A percentile compares a stretch with the other conserved stretches of the same genome.
Evolutionary conservation across 192 early-diverging fungal species (phyloP).

Genomic region (Piromyces sp.): DNA sequence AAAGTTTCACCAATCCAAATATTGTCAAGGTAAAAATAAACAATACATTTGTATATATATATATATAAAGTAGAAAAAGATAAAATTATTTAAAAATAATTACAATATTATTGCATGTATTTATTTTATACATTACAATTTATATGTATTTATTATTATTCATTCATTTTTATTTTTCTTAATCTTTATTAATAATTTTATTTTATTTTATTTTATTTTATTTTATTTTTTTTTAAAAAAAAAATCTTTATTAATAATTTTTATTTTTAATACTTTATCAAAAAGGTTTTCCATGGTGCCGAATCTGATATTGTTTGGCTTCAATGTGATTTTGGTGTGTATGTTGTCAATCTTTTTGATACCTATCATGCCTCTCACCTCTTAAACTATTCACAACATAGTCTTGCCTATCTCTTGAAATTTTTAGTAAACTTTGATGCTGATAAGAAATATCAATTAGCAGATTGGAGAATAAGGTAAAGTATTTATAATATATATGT

Average conservation of each 20-base stretch:
- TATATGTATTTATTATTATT: no score
- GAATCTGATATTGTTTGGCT: constrained; percentile 89
- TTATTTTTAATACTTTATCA: no score
- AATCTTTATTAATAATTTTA: no score
- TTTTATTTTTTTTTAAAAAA: neutral
- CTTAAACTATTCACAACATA: constrained; percentile 62
- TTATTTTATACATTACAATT: no score
- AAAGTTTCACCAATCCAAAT: constrained; percentile 66
- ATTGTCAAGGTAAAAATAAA: constrained; percentile 53
- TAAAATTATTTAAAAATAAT: no score
- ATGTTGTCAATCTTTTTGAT: constrained; percentile 91
- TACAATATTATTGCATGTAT: no score
- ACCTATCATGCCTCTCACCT: constrained; percentile 83
- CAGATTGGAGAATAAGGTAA: constrained; percentile 90
- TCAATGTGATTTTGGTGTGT: constrained; percentile 91
- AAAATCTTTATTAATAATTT: no score
- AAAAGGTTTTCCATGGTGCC: constrained; percentile 76
- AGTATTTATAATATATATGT: neutral
- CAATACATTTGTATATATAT: no score
- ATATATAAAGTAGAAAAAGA: no score
- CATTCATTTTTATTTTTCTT: no score
- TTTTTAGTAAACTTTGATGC: constrained; percentile 59
- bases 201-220: neutral
- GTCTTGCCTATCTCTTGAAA: constrained; percentile 64
- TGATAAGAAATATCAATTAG: constrained; percentile 87